phyloP scores from a whole-genome alignment of 2,329 filamentous ascomycete genomes.

The Fusarium nodosum region DNA sequence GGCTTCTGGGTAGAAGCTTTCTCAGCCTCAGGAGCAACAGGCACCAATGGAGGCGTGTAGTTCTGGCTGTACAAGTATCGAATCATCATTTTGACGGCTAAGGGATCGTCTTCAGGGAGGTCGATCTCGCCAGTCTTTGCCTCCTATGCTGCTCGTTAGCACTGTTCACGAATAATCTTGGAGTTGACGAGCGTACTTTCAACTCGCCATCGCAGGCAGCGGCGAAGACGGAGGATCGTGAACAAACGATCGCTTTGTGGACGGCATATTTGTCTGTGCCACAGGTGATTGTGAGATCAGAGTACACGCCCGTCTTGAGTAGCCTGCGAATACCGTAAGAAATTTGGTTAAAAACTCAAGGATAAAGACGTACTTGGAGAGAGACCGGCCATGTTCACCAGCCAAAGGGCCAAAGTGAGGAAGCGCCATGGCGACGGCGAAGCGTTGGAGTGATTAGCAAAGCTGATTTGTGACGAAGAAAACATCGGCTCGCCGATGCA shows the following conservation, averaged over 20 bases:
- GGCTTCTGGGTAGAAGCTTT: background rate
- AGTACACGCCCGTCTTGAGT: background rate
- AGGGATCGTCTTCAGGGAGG: slow-evolving; percentile 11
- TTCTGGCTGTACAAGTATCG: slow-evolving; percentile 12
- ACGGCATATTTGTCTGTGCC: accelerated
- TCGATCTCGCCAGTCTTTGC: slow-evolving; percentile 2
- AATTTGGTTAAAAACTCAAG: accelerated
- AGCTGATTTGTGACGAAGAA: background rate
- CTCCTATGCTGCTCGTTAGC: slow-evolving; percentile 4
- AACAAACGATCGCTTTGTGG: background rate
- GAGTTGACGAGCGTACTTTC: background rate
- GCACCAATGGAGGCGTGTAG: background rate
- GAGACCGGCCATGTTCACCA: background rate
- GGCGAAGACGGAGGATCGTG: background rate
- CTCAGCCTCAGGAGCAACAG: background rate
- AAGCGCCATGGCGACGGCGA: background rate
- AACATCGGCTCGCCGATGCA: background rate
- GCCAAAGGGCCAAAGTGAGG: background rate
- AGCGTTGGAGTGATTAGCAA: background rate
- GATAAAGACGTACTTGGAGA: background rate
- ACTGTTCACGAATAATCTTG: background rate
- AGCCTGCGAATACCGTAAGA: background rate
- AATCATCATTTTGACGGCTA: slow-evolving; percentile 18
- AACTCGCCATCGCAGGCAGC: background rate
- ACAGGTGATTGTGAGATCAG: background rate